Percentiles rank a stretch among this genome's conserved stretches.
These are phyloP conservation scores for Lyophyllum shimeji DNA, from an alignment of 768 basidiomycete genomes.

Conservation along the genomic window DNA sequence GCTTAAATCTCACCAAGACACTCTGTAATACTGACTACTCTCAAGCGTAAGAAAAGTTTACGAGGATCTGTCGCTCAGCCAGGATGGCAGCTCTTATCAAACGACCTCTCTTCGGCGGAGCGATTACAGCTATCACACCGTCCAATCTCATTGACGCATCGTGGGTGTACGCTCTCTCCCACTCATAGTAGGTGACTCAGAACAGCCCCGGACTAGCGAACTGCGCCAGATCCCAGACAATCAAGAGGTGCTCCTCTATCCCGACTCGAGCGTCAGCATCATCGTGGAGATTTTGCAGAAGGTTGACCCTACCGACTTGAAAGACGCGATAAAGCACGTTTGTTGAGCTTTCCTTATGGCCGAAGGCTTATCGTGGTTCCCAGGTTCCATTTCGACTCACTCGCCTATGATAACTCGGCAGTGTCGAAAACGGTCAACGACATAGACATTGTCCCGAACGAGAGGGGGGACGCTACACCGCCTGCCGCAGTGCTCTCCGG, in stretches of 20 bases:
- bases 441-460: conserved; percentile 38
- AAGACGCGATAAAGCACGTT: conserved; percentile 62
- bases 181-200: not conserved
- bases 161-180: conserved; percentile 45
- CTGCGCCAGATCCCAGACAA: conserved; percentile 89
- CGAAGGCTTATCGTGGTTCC: conserved; percentile 5
- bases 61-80: not conserved
- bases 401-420: conserved; percentile 91
- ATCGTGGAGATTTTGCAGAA: conserved; percentile 83
- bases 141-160: conserved; percentile 74
- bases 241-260: conserved; percentile 89
- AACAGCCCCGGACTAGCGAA: conserved; percentile 29
- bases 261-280: conserved; percentile 66
- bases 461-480: conserved; percentile 50
- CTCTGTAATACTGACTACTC: not conserved
- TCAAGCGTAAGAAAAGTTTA: not conserved
- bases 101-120: conserved; percentile 81
- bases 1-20: not conserved
- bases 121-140: conserved; percentile 66
- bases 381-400: conserved; percentile 89
- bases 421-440: conserved; percentile 43
- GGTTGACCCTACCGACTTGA: conserved; percentile 54
- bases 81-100: conserved; percentile 21
- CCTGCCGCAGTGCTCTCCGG: conserved; percentile 65
- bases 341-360: not conserved